Conservation (phyloP, 164 flowering plant species). For the Piper longum region DNA sequence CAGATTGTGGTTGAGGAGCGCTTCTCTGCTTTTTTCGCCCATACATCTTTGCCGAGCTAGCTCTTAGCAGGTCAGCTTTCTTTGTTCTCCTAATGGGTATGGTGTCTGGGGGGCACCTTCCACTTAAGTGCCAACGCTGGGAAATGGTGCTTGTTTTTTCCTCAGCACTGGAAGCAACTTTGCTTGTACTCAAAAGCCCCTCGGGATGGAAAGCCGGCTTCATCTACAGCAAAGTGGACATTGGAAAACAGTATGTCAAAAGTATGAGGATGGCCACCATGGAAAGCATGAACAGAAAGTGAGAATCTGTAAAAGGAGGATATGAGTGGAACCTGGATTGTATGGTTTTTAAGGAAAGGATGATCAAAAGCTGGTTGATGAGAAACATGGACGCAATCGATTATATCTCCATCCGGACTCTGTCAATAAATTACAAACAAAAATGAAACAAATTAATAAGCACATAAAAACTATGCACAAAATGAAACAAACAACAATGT, state of each 20-base stretch:
- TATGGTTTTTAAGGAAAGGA: conserved; percentile 84
- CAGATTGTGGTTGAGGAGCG: conserved; percentile 68
- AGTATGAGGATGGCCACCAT: not conserved
- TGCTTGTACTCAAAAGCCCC: conserved; percentile 53
- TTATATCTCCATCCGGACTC: conserved; percentile 97
- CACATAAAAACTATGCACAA: not conserved
- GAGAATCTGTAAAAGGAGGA: not conserved
- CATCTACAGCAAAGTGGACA: conserved; percentile 23
- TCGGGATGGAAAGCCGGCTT: conserved; percentile 80
- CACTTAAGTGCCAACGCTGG: conserved; percentile 82
- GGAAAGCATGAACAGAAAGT: not conserved
- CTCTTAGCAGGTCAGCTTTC: conserved; percentile 67
- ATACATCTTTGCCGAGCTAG: conserved; percentile 81
- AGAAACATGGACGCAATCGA: conserved; percentile 69
- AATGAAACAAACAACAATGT: not conserved
- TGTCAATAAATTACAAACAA: conserved; percentile 19
- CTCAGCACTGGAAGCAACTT: conserved; percentile 23
- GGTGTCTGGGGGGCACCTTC: conserved; percentile 71
- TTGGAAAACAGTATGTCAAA: not conserved
- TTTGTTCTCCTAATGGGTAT: conserved; percentile 84
- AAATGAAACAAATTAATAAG: not conserved
- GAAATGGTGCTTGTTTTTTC: conserved; percentile 25
- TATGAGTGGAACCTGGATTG: conserved; percentile 47
- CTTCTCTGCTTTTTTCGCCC: conserved; percentile 61
- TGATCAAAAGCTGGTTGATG: conserved; percentile 97